These are phyloP conservation scores for Wickerhamomyces rabaulensis DNA, from an alignment of 805 yeast genomes.

Conservation along the genomic window DNA sequence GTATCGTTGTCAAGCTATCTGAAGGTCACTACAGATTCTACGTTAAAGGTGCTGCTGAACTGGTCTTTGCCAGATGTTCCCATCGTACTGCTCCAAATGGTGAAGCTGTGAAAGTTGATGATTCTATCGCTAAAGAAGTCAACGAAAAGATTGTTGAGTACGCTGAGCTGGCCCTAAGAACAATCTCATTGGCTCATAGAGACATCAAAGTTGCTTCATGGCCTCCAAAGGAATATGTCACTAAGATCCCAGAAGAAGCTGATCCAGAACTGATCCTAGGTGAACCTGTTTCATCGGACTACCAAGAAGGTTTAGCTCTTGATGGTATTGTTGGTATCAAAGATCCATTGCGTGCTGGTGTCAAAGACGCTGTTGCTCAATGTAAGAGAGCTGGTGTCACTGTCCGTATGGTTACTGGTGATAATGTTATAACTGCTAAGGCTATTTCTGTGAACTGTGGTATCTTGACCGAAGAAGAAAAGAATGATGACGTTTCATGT, in stretches of 20 bases:
- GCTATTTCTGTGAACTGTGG: constrained; percentile 89
- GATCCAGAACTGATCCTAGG: constrained; percentile 38
- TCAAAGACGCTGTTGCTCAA: constrained; percentile 77
- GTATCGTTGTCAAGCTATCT: constrained; percentile 54
- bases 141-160: constrained; percentile 44
- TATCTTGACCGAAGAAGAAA: constrained; percentile 47
- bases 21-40: constrained; percentile 48
- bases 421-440: constrained; percentile 83
- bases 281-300: constrained; percentile 23
- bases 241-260: constrained; percentile 33
- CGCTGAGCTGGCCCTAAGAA: constrained; percentile 80
- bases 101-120: constrained; percentile 22
- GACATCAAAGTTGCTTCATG: constrained; percentile 53
- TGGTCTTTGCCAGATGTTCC: constrained; percentile 60
- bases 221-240: constrained; percentile 59
- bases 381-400: constrained; percentile 90
- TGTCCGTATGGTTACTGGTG: constrained; percentile 98
- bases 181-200: constrained; percentile 81
- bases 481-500: constrained; percentile 49
- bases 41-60: constrained; percentile 94
- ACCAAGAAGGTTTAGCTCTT: constrained; percentile 38
- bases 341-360: constrained; percentile 91
- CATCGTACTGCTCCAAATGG: constrained; percentile 31
- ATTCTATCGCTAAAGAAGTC: constrained; percentile 25
- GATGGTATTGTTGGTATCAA: constrained; percentile 87